These are phyloP conservation scores for Fusarium sterilihyphosum DNA, from an alignment of 2,329 filamentous ascomycete species.

Conservation along the genomic window DNA sequence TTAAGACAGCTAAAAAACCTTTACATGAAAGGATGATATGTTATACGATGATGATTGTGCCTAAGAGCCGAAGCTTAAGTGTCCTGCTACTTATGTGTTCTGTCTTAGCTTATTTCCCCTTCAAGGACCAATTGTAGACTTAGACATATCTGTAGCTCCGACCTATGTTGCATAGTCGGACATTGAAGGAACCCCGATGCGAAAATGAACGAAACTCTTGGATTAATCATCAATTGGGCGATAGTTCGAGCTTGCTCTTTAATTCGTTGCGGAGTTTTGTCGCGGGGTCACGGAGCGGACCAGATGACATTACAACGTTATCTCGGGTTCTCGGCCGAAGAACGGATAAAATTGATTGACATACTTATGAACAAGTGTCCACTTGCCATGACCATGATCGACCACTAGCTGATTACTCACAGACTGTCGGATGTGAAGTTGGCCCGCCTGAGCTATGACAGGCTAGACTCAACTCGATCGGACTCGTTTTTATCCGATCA, in stretches of 20 bases:
- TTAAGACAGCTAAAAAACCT: accelerated
- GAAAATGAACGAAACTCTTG: not conserved
- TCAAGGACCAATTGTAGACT: accelerated
- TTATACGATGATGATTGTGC: not conserved
- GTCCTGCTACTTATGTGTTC: not conserved
- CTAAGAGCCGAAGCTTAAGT: accelerated
- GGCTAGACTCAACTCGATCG: not conserved
- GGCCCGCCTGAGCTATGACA: not conserved
- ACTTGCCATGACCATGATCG: not conserved
- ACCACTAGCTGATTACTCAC: not conserved
- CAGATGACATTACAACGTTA: not conserved
- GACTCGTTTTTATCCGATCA: not conserved
- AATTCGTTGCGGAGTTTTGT: not conserved
- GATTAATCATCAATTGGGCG: not conserved
- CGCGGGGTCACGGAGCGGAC: not conserved
- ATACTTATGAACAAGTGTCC: not conserved
- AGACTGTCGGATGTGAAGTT: not conserved
- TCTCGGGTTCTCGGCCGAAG: not conserved
- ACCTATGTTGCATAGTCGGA: not conserved
- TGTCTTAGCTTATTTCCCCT: too few species aligned
- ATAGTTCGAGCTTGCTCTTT: not conserved
- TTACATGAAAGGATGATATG: too few species aligned
- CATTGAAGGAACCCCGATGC: not conserved
- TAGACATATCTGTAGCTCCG: too few species aligned
- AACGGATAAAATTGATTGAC: not conserved